phyloP scores from a whole-genome alignment of 2,329 filamentous ascomycete species.

The Colletotrichum echinochloae region DNA sequence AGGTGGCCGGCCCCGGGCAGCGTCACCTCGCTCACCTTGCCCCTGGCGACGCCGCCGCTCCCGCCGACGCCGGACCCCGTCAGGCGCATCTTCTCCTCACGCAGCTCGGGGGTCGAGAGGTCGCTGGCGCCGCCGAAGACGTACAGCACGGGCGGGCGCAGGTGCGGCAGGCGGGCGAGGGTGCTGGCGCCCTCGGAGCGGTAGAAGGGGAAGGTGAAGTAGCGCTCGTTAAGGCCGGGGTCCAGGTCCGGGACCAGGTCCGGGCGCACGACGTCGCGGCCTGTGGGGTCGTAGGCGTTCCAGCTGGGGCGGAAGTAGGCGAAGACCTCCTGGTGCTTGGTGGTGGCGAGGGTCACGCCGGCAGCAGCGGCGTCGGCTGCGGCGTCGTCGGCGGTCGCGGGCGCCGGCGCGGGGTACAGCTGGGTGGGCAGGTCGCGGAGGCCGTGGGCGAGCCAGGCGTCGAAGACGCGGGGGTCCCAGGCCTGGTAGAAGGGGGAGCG shows the following conservation, averaged over 20 bases:
- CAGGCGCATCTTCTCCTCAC: slow-evolving; percentile 68
- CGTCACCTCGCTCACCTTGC: slow-evolving; percentile 74
- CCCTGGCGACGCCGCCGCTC: slow-evolving; percentile 72
- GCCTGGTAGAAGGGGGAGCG: slow-evolving; percentile 80
- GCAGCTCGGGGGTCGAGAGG: slow-evolving; percentile 63
- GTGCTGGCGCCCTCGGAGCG: slow-evolving; percentile 71
- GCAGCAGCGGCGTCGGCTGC: slow-evolving; percentile 40
- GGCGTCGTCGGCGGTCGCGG: slow-evolving; percentile 42
- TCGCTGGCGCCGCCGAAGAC: slow-evolving; percentile 73
- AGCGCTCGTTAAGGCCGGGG: slow-evolving; percentile 51
- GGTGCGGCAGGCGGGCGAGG: slow-evolving; percentile 66
- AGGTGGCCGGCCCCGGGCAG: slow-evolving; percentile 79
- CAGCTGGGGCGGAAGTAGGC: slow-evolving; percentile 76
- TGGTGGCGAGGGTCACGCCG: slow-evolving; percentile 80
- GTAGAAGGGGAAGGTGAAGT: slow-evolving; percentile 69
- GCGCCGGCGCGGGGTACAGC: slow-evolving; percentile 60
- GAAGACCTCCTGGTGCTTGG: slow-evolving; percentile 89
- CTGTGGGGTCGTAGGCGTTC: slow-evolving; percentile 55
- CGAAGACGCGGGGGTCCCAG: slow-evolving; percentile 86
- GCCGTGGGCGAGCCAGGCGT: slow-evolving; percentile 78
- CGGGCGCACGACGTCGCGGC: slow-evolving; percentile 54
- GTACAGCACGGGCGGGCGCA: slow-evolving; percentile 76
- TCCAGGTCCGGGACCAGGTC: slow-evolving; percentile 60
- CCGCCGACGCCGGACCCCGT: slow-evolving; percentile 77
- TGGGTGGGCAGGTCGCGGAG: slow-evolving; percentile 79